These are phyloP conservation scores for Pseudogymnoascus sp. DNA, from an alignment of 2,329 filamentous ascomycete species.

Conservation along the genomic window DNA sequence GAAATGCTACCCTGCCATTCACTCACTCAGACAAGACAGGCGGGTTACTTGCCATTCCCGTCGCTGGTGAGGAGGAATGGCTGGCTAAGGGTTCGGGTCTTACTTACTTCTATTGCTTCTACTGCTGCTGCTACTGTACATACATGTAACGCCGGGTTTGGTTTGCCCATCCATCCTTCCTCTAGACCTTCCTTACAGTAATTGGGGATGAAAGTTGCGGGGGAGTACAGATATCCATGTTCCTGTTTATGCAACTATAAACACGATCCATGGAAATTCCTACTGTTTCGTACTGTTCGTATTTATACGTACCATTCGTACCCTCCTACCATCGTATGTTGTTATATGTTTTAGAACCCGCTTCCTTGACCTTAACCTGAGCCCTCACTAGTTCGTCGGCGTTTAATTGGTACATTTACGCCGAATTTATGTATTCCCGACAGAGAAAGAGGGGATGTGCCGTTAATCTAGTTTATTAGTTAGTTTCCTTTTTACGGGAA, in stretches of 20 bases:
- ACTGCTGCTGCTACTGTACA: too few relatives aligned
- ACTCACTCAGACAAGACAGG: background rate
- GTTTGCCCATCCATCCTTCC: too few relatives aligned
- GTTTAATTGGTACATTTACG: too few relatives aligned
- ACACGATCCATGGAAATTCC: background rate
- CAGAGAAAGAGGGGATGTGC: background rate
- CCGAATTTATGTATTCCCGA: too few relatives aligned
- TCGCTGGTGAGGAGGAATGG: background rate
- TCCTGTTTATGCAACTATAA: background rate
- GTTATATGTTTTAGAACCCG: too few relatives aligned
- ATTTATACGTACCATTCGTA: background rate
- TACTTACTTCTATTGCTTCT: background rate
- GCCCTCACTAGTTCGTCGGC: too few relatives aligned
- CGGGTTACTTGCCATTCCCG: background rate
- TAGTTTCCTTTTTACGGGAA: too few relatives aligned
- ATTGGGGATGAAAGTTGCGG: too few relatives aligned
- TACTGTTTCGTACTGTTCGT: background rate
- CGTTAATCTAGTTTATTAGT: too few relatives aligned
- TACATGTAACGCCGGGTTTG: too few relatives aligned
- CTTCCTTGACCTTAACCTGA: too few relatives aligned
- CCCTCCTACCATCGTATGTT: too few relatives aligned
- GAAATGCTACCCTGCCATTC: background rate
- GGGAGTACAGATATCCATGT: background rate
- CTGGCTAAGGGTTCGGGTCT: background rate
- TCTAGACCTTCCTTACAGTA: background rate